A percentile compares a stretch with the other conserved stretches of the same genome.
Conservation (phyloP, 371 early-diverging fungal genomes). For the Dinochytrium kinnereticum region DNA sequence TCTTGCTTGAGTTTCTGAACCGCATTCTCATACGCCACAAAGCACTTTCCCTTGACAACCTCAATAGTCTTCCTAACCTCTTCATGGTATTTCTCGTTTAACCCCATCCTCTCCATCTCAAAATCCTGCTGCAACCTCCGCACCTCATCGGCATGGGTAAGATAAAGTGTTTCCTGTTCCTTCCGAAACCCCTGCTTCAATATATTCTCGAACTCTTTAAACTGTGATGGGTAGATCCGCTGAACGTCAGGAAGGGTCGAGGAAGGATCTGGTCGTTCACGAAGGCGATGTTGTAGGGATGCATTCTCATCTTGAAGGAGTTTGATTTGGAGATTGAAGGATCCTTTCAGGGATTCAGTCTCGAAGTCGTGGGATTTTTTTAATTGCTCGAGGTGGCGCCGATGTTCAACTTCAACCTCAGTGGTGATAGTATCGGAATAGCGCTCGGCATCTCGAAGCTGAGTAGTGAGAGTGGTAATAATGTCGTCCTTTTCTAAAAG, state of each 20-base stretch:
- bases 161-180: neutral
- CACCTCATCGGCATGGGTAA: conserved; percentile 2
- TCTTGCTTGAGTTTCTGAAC: conserved; percentile 40
- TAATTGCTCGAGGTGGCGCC: neutral
- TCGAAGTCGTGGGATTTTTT: neutral
- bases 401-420: neutral
- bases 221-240: neutral
- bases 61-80: conserved; percentile 14
- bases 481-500: neutral
- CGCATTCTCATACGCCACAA: conserved; percentile 43
- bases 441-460: neutral
- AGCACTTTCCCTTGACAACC: conserved; percentile 38
- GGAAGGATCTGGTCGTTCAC: neutral
- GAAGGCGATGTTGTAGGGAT: neutral
- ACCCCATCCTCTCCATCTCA: conserved; percentile 9
- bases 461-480: neutral
- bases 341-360: neutral
- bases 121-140: conserved; percentile 4
- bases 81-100: conserved; percentile 15
- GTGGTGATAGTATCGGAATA: neutral
- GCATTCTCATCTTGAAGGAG: neutral
- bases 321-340: neutral
- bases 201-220: conserved; percentile 4
- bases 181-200: neutral
- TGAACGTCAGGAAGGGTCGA: neutral